Conservation (phyloP, 192 early-diverging fungal genomes). For the Coemansia sp. region DNA sequence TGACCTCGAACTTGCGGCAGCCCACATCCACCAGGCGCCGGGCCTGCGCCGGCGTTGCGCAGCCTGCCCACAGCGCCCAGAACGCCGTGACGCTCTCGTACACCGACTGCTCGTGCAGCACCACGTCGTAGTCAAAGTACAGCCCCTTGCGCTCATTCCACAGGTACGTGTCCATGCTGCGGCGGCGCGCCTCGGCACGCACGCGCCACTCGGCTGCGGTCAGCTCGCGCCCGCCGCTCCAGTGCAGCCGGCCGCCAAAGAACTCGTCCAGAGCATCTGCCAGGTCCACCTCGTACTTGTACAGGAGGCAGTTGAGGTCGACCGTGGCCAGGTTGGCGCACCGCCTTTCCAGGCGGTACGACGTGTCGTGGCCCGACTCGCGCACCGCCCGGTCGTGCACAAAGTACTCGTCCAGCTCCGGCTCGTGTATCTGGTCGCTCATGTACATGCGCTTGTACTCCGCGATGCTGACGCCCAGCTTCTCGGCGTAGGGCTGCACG, state of each 20-base stretch:
- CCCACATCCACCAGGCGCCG: slow-evolving; percentile 63
- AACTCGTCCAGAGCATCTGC: slow-evolving; percentile 64
- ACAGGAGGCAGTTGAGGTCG: slow-evolving; percentile 89
- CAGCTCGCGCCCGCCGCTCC: slow-evolving; percentile 43
- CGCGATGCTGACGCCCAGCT: slow-evolving; percentile 61
- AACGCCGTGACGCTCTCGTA: slow-evolving; percentile 90
- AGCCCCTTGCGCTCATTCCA: slow-evolving; percentile 79
- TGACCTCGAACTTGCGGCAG: slow-evolving; percentile 82
- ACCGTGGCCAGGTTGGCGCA: slow-evolving; percentile 91
- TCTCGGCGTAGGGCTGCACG: slow-evolving; percentile 74
- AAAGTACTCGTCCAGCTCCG: slow-evolving; percentile 91
- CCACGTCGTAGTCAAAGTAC: slow-evolving; percentile 91
- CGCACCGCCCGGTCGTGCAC: slow-evolving; percentile 96
- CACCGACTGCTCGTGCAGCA: slow-evolving; percentile 57
- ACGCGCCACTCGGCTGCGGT: slow-evolving; percentile 61
- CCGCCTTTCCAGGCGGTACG: slow-evolving; percentile 86
- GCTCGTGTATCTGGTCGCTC: slow-evolving; percentile 64
- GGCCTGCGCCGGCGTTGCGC: slow-evolving; percentile 74
- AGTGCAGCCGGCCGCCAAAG: slow-evolving; percentile 57
- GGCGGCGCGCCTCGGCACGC: slow-evolving; percentile 61
- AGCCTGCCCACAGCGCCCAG: slow-evolving; percentile 91
- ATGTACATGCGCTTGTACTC: slow-evolving; percentile 77
- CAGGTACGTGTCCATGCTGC: slow-evolving; percentile 72
- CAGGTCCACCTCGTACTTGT: slow-evolving; percentile 95
- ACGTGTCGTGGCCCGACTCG: slow-evolving; percentile 96